Conservation (phyloP, 2,329 filamentous ascomycete genomes). For the Gliomastix tumulicola region DNA sequence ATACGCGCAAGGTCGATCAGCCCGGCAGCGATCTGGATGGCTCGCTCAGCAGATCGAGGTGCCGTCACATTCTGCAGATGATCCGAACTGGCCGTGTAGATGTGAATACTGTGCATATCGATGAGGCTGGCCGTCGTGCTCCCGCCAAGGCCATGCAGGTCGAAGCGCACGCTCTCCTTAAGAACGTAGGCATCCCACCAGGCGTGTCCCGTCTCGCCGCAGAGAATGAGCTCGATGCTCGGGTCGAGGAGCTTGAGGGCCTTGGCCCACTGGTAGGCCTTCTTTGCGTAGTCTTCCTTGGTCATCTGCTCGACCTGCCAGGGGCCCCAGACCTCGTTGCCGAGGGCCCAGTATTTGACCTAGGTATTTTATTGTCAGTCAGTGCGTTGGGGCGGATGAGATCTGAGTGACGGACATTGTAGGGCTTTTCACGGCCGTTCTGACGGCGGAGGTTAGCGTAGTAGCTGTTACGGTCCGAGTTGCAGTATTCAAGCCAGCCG, state of each 20-base stretch:
- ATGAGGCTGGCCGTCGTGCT: slow-evolving; percentile 39
- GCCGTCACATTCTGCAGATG: slow-evolving; percentile 49
- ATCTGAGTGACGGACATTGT: slow-evolving; percentile 39
- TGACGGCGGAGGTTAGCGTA: slow-evolving; percentile 74
- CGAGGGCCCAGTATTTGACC: slow-evolving; percentile 80
- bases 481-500: slow-evolving; percentile 83
- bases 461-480: slow-evolving; percentile 66
- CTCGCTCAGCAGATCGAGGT: slow-evolving; percentile 63
- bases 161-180: slow-evolving; percentile 53
- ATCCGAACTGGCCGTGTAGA: slow-evolving; percentile 60
- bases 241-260: slow-evolving; percentile 67
- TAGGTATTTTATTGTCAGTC: slow-evolving; percentile 5
- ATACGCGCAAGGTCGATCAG: slow-evolving; percentile 69
- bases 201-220: slow-evolving; percentile 62
- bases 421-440: slow-evolving; percentile 70
- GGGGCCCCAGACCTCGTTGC: slow-evolving; percentile 65
- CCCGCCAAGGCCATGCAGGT: slow-evolving; percentile 22
- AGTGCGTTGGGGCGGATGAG: too few relatives aligned
- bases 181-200: slow-evolving; percentile 70
- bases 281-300: slow-evolving; percentile 62
- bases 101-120: slow-evolving; percentile 76
- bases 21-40: slow-evolving; percentile 61
- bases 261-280: slow-evolving; percentile 66
- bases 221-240: slow-evolving; percentile 60
- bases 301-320: slow-evolving; percentile 64